Conservation (phyloP, 2,329 filamentous ascomycete genomes). For the Fusarium torulosum region DNA sequence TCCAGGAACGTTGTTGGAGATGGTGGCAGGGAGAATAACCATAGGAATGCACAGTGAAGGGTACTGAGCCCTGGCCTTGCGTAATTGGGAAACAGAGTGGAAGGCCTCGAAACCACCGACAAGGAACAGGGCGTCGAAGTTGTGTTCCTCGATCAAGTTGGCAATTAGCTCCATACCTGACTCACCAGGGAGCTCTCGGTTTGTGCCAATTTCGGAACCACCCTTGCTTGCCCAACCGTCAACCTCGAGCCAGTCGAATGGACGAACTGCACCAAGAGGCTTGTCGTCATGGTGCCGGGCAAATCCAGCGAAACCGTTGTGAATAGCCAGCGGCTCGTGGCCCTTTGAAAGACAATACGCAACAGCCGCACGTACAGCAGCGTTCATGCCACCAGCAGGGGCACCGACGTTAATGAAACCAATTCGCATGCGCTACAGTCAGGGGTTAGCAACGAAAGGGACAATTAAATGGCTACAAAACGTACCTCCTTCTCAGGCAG, state of each 20-base stretch:
- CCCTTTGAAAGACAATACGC: slow-evolving; percentile 92
- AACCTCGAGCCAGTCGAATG: slow-evolving; percentile 92
- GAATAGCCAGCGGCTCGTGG: slow-evolving; percentile 92
- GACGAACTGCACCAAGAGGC: slow-evolving; percentile 84
- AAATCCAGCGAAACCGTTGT: slow-evolving; percentile 97
- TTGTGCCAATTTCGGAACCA: slow-evolving; percentile 97
- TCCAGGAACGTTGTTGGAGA: slow-evolving; percentile 98
- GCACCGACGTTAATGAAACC: slow-evolving; percentile 98
- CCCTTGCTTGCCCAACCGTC: slow-evolving; percentile 96
- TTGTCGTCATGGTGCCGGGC: slow-evolving; percentile 89
- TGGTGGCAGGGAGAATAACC: slow-evolving; percentile 91
- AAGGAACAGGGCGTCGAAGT: slow-evolving; percentile 91
- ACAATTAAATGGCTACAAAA: slow-evolving; percentile 12
- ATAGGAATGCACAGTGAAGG: slow-evolving; percentile 93
- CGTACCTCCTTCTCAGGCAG: slow-evolving; percentile 78
- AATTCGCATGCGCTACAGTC: slow-evolving; percentile 82
- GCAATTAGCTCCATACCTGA: slow-evolving; percentile 86
- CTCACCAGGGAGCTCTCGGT: slow-evolving; percentile 90
- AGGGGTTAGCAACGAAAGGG: neutral
- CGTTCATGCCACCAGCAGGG: slow-evolving; percentile 98
- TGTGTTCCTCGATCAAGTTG: slow-evolving; percentile 84
- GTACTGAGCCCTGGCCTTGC: slow-evolving; percentile 81
- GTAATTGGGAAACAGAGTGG: slow-evolving; percentile 88
- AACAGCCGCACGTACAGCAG: slow-evolving; percentile 91
- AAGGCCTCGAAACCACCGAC: slow-evolving; percentile 98